These are phyloP conservation scores for Murraya paniculata DNA, from an alignment of 345 rosid species.

Conservation along the genomic window DNA sequence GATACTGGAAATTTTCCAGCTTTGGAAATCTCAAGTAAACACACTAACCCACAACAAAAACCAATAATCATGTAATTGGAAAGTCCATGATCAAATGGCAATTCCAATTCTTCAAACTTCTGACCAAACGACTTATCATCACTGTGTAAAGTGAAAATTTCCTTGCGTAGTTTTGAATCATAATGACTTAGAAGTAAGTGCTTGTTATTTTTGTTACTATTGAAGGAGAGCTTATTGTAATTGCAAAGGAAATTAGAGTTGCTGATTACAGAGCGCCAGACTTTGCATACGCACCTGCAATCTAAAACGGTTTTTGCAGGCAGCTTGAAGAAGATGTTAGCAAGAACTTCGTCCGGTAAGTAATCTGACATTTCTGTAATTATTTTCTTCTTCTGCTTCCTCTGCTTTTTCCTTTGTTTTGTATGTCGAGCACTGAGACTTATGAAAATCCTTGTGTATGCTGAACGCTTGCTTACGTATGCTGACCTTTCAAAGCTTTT, in stretches of 20 bases:
- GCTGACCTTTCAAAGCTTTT: too few relatives aligned
- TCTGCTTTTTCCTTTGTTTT: background rate
- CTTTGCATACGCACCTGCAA: constrained; percentile 8
- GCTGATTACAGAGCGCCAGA: background rate
- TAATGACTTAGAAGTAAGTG: background rate
- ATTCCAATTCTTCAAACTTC: background rate
- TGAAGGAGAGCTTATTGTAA: background rate
- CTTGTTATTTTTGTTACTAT: background rate
- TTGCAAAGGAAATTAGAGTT: background rate
- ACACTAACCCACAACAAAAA: background rate
- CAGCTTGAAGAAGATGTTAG: background rate
- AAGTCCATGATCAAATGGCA: background rate
- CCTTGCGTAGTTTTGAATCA: background rate
- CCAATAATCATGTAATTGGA: background rate
- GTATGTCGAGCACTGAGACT: background rate
- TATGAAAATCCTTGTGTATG: background rate
- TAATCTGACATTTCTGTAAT: background rate
- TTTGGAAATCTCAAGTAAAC: background rate
- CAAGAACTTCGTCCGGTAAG: background rate
- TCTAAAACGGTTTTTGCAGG: background rate
- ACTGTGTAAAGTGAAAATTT: background rate
- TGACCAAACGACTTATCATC: background rate
- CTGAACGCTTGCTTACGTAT: too few relatives aligned
- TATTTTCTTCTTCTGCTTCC: background rate
- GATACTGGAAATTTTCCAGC: background rate